Evolutionary conservation across 306 rosid genomes (phyloP).

Genomic region (Malus orientalis): DNA sequence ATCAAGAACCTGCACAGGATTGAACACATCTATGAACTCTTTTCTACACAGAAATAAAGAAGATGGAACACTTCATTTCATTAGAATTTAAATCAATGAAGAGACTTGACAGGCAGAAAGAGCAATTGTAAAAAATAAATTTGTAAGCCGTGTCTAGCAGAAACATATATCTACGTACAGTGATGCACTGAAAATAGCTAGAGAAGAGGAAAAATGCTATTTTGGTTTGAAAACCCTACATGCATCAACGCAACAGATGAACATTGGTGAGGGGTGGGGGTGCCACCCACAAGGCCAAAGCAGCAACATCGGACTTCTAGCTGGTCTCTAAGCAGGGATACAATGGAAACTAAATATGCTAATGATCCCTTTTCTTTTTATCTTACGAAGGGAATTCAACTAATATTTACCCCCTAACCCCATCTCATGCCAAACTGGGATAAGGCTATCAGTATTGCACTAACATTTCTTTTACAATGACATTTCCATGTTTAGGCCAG

Average conservation of each 20-base stretch:
- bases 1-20: slow-evolving; percentile 58
- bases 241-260: background rate
- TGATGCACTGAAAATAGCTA: background rate
- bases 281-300: background rate
- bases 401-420: background rate
- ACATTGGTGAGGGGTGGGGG: background rate
- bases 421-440: background rate
- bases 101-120: background rate
- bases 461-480: background rate
- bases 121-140: background rate
- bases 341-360: background rate
- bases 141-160: background rate
- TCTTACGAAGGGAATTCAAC: background rate
- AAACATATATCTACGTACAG: background rate
- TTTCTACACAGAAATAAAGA: slow-evolving; percentile 4
- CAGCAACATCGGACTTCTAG: background rate
- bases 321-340: background rate
- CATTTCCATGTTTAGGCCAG: background rate
- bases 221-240: background rate
- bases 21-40: slow-evolving; percentile 9
- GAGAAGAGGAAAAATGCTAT: background rate
- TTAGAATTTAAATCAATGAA: background rate
- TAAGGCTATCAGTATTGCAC: background rate
- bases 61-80: background rate
- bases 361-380: background rate